Conservation (phyloP, 495 filamentous ascomycete species). For the Penicillium ochrochloron region DNA sequence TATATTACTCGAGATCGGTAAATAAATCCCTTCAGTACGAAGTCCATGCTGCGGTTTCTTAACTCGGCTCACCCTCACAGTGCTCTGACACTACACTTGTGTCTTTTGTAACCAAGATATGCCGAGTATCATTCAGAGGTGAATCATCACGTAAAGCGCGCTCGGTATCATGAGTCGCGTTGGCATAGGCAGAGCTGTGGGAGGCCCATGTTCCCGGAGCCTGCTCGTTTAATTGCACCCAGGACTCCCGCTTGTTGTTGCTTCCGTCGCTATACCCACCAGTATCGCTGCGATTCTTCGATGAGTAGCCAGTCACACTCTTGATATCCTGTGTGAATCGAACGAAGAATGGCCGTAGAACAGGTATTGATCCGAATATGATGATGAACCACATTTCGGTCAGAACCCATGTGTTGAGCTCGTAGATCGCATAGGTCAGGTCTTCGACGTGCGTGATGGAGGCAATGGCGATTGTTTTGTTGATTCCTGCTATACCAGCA, state of each 20-base stretch:
- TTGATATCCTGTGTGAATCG: constrained; percentile 28
- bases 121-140: background rate
- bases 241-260: constrained; percentile 15
- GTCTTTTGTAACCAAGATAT: constrained; percentile 5
- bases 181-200: background rate
- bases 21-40: background rate
- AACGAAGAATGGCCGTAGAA: constrained; percentile 30
- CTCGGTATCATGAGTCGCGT: background rate
- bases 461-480: constrained; percentile 34
- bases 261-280: constrained; percentile 9
- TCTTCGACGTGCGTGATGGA: constrained; percentile 26
- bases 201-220: constrained; percentile 5
- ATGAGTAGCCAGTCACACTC: constrained; percentile 15
- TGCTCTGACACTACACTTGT: background rate
- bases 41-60: background rate
- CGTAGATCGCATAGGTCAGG: constrained; percentile 27
- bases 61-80: background rate
- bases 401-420: constrained; percentile 33
- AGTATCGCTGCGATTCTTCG: constrained; percentile 8
- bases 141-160: background rate
- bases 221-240: constrained; percentile 17
- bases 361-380: constrained; percentile 36
- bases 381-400: constrained; percentile 40
- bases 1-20: background rate
- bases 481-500: constrained; percentile 33